Base-by-base conservation (phyloP, 371 early-diverging fungal species). In the Gilbertella persicaria region DNA sequence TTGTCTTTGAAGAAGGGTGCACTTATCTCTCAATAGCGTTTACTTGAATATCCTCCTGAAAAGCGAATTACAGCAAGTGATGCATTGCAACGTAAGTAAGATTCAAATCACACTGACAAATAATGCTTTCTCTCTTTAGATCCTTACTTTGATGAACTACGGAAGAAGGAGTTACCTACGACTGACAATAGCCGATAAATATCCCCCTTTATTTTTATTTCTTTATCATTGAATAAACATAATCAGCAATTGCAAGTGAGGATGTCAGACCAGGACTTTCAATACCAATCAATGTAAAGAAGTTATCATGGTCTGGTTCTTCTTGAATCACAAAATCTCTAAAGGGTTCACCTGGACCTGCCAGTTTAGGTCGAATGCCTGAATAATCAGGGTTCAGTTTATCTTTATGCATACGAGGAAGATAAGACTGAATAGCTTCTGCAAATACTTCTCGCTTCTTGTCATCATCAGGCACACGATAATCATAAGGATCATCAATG, bases 221-320 rank as follows among this genome's bases (percentile, higher is more conserved):
- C 12, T 28, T 45, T 16, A 14, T 9, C 12, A 16, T 9, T 13
- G 54, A 35, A 42, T 77, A 79, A 4, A 93, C 91, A 60, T 81
- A 66, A 28, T 88, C 79, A 0, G 88, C 94, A 41, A 95, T 93
- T 0, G 95, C 94, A 28, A 93, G 73, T 2, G 90, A 87, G 2
- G 89, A 78, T 8, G 96, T 95, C 38, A 95, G 61, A 2, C 96
- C 96, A 2, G 96, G 96, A 45, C 91, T 91, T 62, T 95, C 96
- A 24, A 95, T 93, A 20, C 94, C 96, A 4, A 89, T 63, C 20
- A 93, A 67, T 38, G 88, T 88, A 42, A 92, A 83, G 57, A 91
- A 85, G 1, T 86, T 84, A 0, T 69, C 57, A 24, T 75, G 51
- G 0, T 74, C 66, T 0, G 28, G 40, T 52, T 86, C 85, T 28